Evolutionary conservation across 306 rosid species (phyloP), one percentile per base, ranked within the genome.

Genomic region (Styphnolobium japonicum): DNA sequence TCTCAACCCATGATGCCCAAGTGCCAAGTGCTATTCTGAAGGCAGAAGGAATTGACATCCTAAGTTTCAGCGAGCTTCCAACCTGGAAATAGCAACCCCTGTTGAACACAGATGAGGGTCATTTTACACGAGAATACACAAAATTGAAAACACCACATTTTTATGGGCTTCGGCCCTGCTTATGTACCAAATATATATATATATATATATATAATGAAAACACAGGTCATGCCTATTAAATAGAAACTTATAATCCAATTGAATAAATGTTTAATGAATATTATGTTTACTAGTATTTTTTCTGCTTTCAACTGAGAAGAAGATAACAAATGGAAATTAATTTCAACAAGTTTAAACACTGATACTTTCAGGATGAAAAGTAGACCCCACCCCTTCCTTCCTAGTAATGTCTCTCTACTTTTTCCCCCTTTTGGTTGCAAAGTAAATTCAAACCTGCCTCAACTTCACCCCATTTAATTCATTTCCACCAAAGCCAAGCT

Each of bases 51-150:
- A 89, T 89, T 27, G 97, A 70, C 87, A 93, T 87, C 71, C 94
- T 94, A 65, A 88, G 88, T 81, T 86, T 86, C 49, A 91, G 66
- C 23, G 89, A 79, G 60, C 85, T 84, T 55, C 92, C 94, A 58
- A 88, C 87, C 84, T 88, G 89, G 86, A 93, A 93, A 83, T 84
- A 91, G 71, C 94, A 88, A 16, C 97, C 96, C 84, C 98, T 93
- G 90, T 83, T 56, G 78, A 71, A 90, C 42, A 55, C 71, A 43
- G 70, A 58, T 53, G 46, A 52, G 27, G 36, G 64, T 5, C 43
- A 61, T 67, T 82, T 69, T 51, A 81, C 52, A 51, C 21, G 79
- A 33, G 63, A 40, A 46, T 8, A 22, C 3, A 67, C 43, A 70
- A 21, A 72, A 65, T 53, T n/a, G n/a, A 16, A 7, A 4, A 51